Evolutionary conservation across 2,329 filamentous ascomycete species (phyloP), one percentile per base, ranked within the genome.

Genomic region (Epichloe elymi): DNA sequence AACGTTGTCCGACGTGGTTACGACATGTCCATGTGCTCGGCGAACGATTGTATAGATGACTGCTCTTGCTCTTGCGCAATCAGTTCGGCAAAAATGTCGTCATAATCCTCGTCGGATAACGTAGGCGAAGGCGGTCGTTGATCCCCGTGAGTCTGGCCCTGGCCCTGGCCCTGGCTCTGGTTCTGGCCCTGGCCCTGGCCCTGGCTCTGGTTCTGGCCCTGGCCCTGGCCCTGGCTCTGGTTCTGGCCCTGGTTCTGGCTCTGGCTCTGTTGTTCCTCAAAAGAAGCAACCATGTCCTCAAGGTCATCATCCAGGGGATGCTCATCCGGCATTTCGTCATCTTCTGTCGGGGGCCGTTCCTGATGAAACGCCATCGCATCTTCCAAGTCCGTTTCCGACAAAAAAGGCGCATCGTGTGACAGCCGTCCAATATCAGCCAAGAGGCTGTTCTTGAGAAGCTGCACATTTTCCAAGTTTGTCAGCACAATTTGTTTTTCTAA

Each of bases 51-150:
- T 33, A 56, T 53, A 19, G 50, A 50, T 19, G 55, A 47, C 11
- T 50, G 44, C 7, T 46, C 42, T 15, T 54, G 50, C 51, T 68
- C 64, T 53, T 65, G 63, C 12, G 63, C 58, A 8, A 69, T 59
- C 15, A 70, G 57, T 51, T 70, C 67, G 12, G 61, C 65, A 54
- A 95, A 83, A 10, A 83, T 65, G 45, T 73, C 67, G 55, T 83
- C 80, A 58, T 82, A 83, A 42, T 82, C 79, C 44, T 82, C 78
- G 49, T 82, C 79, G 1, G 69, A 73, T 35, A 71, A 63, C 1
- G 63, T 60, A 8, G 65, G 59, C 2, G 70, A 67, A 6, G 60
- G 58, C 14, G 65, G 65, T n/a, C 58, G 61, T 36, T 56, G 59
- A 11, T 56, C 47, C 7, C 56, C 39, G 37, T 52, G 39, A 39